Base-by-base conservation (phyloP, 2,329 filamentous ascomycete genomes). In the Clarireedia hainanense region DNA sequence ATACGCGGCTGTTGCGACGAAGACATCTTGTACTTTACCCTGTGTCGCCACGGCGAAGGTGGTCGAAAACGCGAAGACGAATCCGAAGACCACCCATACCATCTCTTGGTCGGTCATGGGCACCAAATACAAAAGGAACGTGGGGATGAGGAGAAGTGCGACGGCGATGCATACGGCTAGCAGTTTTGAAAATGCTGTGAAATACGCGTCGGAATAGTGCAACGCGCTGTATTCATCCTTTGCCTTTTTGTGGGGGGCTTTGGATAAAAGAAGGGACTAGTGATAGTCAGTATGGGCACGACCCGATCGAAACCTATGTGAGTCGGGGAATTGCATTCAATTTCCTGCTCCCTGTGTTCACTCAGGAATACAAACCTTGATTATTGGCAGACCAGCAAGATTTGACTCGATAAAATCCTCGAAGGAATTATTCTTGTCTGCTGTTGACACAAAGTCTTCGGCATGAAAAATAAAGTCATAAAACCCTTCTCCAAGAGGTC, bases 111-210 rank as follows among this genome's bases (percentile, higher is more conserved):
- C 50, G 20, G 37, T 55, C 60, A 63, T 62, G 17, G 24, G 45
- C 2, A 57, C 34, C 10, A 65, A 52, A 48, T 63, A 61, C 37
- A 63, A 15, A 14, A 62, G 17, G 30, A 54, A 59, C 14, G 57
- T 56, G 14, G 63, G 63, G 12, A 59, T 54, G n/a, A 62, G 52
- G 3, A 65, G 57, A 14, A 60, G 47, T 4, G 37, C 46, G 10
- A 60, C 54, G 2, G 52, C 46, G 1, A 60, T 23, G 10, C 26
- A 42, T 4, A 61, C 52, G 1, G 52, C 12, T 1, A 63, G 23
- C 9, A 52, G 7, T n/a, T 42, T 57, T 10, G 47, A 47, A 9
- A 55, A 6, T 2, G n/a, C 39, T 17, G 30, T 20, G 30, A 59
- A 20, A 4, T 43, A 52, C 12, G 10, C 4, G 12, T 34, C 15